A percentile compares a stretch with the other conserved stretches of the same genome.
phyloP scores from a whole-genome alignment of 2,329 filamentous ascomycete species.

The Bimuria novae-zelandiae region DNA sequence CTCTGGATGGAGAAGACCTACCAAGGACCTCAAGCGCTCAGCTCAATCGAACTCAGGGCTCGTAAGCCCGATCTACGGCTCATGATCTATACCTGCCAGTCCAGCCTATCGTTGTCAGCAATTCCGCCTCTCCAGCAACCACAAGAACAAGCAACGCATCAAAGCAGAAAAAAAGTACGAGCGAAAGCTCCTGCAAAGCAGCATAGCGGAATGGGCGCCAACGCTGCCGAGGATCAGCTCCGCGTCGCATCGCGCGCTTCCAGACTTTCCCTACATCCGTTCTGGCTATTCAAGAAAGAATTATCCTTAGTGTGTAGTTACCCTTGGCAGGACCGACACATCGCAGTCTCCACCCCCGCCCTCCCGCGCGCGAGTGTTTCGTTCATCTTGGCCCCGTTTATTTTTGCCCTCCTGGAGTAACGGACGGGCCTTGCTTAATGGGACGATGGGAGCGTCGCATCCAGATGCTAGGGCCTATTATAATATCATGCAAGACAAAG shows the following conservation, averaged over 20 bases:
- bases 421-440: background rate
- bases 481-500: background rate
- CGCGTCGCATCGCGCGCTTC: conserved; percentile 1
- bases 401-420: background rate
- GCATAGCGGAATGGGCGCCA: background rate
- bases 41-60: no score
- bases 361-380: background rate
- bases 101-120: background rate
- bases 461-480: background rate
- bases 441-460: background rate
- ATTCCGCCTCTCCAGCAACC: background rate
- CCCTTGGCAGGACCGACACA: background rate
- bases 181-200: background rate
- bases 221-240: background rate
- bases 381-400: background rate
- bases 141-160: background rate
- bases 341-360: background rate
- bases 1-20: no score
- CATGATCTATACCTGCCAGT: background rate
- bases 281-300: no score
- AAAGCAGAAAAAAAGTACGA: background rate
- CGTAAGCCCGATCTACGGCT: no score
- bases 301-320: background rate
- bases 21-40: no score
- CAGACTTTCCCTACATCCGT: background rate